Percentiles rank a stretch among this genome's conserved stretches.
These are phyloP conservation scores for Hymenoscyphus linearis DNA, from an alignment of 2,329 filamentous ascomycete genomes.

Conservation along the genomic window DNA sequence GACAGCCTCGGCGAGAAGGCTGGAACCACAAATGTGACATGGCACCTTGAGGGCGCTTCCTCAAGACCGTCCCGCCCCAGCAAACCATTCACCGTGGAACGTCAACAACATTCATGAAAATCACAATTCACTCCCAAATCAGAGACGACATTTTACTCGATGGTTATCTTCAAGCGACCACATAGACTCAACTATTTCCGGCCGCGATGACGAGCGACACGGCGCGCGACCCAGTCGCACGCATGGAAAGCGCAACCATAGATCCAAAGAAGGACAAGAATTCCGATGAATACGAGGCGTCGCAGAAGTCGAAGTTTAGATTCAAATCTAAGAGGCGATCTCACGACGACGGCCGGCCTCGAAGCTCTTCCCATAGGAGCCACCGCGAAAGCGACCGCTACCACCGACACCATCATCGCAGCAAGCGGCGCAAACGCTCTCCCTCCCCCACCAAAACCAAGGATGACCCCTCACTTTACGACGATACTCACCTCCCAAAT, in stretches of 20 bases:
- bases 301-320: conserved; percentile 24
- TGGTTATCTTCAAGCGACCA: not conserved
- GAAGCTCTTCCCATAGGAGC: conserved; percentile 8
- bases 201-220: conserved; percentile 17
- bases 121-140: not conserved
- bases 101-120: not conserved
- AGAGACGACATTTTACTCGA: not conserved
- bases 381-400: conserved; percentile 14
- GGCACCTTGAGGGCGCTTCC: not conserved
- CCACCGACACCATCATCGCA: conserved; percentile 26
- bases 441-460: conserved; percentile 16
- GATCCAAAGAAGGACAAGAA: conserved; percentile 1
- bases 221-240: conserved; percentile 6
- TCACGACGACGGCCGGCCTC: conserved; percentile 6
- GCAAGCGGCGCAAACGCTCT: conserved; percentile 22
- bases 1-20: conserved; percentile 6
- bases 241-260: not conserved
- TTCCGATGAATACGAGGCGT: conserved; percentile 12
- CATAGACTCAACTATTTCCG: not conserved
- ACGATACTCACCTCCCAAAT: conserved; percentile 37
- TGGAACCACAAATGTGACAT: not conserved
- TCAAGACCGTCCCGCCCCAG: not conserved
- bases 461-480: conserved; percentile 34
- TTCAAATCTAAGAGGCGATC: conserved; percentile 29
- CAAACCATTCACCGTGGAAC: not conserved